phyloP scores from a whole-genome alignment of 257 asterid genomes.

The Gentiana straminea region DNA sequence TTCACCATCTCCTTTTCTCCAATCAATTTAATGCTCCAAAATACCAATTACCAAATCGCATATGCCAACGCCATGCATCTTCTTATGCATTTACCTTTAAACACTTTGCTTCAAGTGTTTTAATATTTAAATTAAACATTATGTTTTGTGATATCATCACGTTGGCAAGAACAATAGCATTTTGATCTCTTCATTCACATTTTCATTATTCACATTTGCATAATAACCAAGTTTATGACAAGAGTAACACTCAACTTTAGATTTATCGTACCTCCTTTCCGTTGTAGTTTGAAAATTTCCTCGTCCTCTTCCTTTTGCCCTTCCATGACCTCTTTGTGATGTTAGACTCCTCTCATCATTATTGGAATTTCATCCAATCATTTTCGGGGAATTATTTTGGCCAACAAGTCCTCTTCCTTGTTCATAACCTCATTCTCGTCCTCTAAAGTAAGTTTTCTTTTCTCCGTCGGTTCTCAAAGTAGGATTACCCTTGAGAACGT shows the following conservation, averaged over 20 bases:
- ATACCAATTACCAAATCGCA: not conserved
- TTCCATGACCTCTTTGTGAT: too few species aligned
- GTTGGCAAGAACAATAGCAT: too few species aligned
- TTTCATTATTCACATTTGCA: too few species aligned
- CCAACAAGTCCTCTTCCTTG: not conserved
- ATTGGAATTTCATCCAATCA: not conserved
- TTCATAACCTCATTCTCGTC: not conserved
- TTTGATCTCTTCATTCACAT: too few species aligned
- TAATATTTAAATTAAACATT: not conserved
- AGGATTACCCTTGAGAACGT: too few species aligned
- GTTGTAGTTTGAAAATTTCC: too few species aligned
- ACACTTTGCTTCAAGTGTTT: not conserved
- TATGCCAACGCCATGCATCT: not conserved
- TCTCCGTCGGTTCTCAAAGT: too few species aligned
- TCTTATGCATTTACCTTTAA: not conserved
- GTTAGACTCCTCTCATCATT: not conserved
- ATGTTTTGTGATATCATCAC: not conserved
- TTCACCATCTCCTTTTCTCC: too few species aligned
- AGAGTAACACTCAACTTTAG: too few species aligned
- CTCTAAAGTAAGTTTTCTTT: not conserved
- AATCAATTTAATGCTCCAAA: not conserved
- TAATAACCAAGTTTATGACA: too few species aligned
- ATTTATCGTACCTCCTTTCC: too few species aligned
- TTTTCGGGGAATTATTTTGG: not conserved
- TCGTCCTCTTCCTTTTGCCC: too few species aligned